Conservation (phyloP, 2,329 filamentous ascomycete species). For the Diaporthe australafricana region DNA sequence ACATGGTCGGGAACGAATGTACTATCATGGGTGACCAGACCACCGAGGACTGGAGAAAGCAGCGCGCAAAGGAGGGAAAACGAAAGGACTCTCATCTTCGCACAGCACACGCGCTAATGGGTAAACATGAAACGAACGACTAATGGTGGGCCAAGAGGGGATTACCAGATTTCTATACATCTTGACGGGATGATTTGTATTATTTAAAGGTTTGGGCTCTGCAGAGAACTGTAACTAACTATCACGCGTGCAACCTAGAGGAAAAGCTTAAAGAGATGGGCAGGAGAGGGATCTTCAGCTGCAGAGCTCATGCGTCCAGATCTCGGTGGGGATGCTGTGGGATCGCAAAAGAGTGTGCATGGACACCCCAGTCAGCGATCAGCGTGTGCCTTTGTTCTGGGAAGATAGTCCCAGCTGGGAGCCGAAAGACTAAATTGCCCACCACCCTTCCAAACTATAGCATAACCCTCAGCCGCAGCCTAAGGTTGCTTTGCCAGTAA, state of each 20-base stretch:
- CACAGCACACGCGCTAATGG: neutral
- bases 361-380: conserved; percentile 19
- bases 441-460: neutral
- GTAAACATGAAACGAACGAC: neutral
- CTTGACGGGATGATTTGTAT: neutral
- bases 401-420: conserved; percentile 3
- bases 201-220: neutral
- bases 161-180: neutral
- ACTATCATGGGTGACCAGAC: conserved; percentile 41
- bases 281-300: conserved; percentile 19
- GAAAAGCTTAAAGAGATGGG: conserved; percentile 29
- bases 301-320: conserved; percentile 14
- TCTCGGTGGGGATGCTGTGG: conserved; percentile 2
- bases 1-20: conserved; percentile 56
- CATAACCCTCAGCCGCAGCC: neutral
- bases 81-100: conserved; percentile 20
- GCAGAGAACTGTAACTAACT: neutral
- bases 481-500: neutral
- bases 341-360: neutral
- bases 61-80: conserved; percentile 23
- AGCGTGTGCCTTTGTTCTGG: neutral
- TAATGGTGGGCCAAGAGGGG: neutral
- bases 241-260: neutral
- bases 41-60: conserved; percentile 14
- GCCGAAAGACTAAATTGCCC: neutral